Conservation (phyloP, 2,329 filamentous ascomycete genomes). For the Colletotrichum musicola region DNA sequence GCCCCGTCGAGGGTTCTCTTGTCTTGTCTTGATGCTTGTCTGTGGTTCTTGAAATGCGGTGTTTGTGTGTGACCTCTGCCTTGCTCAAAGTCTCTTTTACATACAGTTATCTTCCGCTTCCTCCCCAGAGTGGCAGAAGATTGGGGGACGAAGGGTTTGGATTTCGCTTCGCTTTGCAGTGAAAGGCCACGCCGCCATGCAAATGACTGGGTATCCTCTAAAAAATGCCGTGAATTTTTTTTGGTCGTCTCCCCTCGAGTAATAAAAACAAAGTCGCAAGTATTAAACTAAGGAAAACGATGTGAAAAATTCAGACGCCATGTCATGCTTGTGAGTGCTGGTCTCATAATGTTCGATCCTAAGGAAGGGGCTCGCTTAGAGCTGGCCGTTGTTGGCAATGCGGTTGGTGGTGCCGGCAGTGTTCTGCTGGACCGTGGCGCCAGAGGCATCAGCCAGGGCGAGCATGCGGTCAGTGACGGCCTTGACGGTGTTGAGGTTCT, state of each 20-base stretch:
- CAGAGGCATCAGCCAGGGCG: constrained; percentile 62
- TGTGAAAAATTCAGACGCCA: constrained; percentile 9
- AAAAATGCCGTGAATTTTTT: constrained; percentile 37
- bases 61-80: constrained; percentile 21
- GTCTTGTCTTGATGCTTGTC: constrained; percentile 9
- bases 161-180: constrained; percentile 16
- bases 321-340: constrained; percentile 19
- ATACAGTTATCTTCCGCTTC: constrained; percentile 8
- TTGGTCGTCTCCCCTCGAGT: constrained; percentile 19
- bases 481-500: constrained; percentile 59
- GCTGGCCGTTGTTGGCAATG: constrained; percentile 70
- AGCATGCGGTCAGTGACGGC: constrained; percentile 63
- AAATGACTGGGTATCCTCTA: constrained; percentile 38
- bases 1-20: constrained; percentile 34
- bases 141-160: neutral
- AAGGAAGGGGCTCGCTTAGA: constrained; percentile 31
- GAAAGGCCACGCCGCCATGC: constrained; percentile 29
- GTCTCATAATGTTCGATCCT: neutral
- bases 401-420: constrained; percentile 59
- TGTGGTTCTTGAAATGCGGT: constrained; percentile 26
- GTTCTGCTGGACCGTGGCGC: constrained; percentile 59
- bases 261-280: constrained; percentile 7
- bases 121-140: neutral
- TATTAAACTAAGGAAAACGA: constrained; percentile 34
- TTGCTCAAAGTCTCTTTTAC: constrained; percentile 24